Percentiles rank a stretch among this genome's conserved stretches.
These are phyloP conservation scores for Oidiodendron maius DNA, from an alignment of 495 filamentous ascomycete species.

Conservation along the genomic window DNA sequence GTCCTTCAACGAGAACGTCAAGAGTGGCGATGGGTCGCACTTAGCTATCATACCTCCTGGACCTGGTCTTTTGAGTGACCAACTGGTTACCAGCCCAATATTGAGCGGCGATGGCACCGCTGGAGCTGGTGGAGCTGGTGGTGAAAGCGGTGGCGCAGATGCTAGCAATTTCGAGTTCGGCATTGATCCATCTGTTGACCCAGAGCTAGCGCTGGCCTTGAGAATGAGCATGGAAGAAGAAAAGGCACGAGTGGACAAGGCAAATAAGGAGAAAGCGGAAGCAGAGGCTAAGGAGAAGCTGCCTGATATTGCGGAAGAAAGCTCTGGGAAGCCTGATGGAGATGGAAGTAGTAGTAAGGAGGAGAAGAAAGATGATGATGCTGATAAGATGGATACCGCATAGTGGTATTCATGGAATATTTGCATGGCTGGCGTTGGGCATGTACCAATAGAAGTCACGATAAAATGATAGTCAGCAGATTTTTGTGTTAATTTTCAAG, in stretches of 20 bases:
- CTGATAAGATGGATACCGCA: slow-evolving; percentile 86
- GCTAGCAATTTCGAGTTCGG: slow-evolving; percentile 60
- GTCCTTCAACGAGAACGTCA: slow-evolving; percentile 87
- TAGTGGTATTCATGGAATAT: not conserved
- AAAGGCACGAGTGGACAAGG: slow-evolving; percentile 84
- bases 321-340: slow-evolving; percentile 55
- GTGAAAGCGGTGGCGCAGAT: slow-evolving; percentile 50
- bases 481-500: not conserved
- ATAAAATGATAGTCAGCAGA: slow-evolving; percentile 7
- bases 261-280: slow-evolving; percentile 66
- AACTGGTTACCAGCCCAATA: slow-evolving; percentile 88
- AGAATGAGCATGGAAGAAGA: slow-evolving; percentile 98
- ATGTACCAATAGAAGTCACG: slow-evolving; percentile 21
- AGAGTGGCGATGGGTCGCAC: slow-evolving; percentile 82
- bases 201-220: slow-evolving; percentile 90
- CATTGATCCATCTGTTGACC: slow-evolving; percentile 77
- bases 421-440: slow-evolving; percentile 22
- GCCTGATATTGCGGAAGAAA: slow-evolving; percentile 83
- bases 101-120: slow-evolving; percentile 67
- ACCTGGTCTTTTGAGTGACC: slow-evolving; percentile 83
- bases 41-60: slow-evolving; percentile 88
- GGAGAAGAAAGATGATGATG: slow-evolving; percentile 58
- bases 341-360: slow-evolving; percentile 59
- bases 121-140: slow-evolving; percentile 37
- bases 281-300: slow-evolving; percentile 51